These are phyloP conservation scores for Karstenula rhodostoma DNA, from an alignment of 2,329 filamentous ascomycete species.

Conservation along the genomic window DNA sequence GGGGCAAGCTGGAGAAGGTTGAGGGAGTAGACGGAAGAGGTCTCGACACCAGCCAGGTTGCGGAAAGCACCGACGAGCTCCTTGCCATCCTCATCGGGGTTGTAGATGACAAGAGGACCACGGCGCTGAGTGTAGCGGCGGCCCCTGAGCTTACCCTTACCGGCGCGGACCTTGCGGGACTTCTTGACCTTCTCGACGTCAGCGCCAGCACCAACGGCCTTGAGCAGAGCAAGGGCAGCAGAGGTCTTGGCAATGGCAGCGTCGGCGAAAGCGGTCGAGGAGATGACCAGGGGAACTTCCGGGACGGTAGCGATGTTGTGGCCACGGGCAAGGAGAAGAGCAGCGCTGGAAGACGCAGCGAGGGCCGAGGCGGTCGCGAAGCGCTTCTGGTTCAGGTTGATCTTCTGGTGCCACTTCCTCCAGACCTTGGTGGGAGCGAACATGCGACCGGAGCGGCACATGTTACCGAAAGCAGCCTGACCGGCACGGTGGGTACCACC, in stretches of 20 bases:
- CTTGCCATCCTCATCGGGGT: slow-evolving; percentile 93
- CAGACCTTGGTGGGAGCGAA: slow-evolving; percentile 99
- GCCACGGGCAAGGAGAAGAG: slow-evolving; percentile 94
- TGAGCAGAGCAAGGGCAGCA: slow-evolving; percentile 84
- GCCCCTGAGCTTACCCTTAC: slow-evolving; percentile 98
- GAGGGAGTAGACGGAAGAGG: slow-evolving; percentile 87
- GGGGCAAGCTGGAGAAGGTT: slow-evolving; percentile 99
- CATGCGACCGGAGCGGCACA: slow-evolving; percentile 99
- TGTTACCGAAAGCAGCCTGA: slow-evolving; percentile 99
- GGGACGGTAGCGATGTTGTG: slow-evolving; percentile 92
- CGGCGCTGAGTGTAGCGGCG: slow-evolving; percentile 97
- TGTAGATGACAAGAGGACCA: slow-evolving; percentile 97
- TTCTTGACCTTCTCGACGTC: slow-evolving; percentile 96
- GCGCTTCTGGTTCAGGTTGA: slow-evolving; percentile 98
- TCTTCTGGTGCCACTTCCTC: slow-evolving; percentile 99
- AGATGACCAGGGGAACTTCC: slow-evolving; percentile 96
- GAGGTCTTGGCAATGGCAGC: slow-evolving; percentile 87
- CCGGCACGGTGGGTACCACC: slow-evolving; percentile 99
- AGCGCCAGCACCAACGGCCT: slow-evolving; percentile 85
- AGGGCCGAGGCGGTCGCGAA: slow-evolving; percentile 98
- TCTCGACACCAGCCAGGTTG: slow-evolving; percentile 99
- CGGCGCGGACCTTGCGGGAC: slow-evolving; percentile 95
- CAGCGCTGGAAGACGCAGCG: slow-evolving; percentile 92
- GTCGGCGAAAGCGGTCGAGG: slow-evolving; percentile 86
- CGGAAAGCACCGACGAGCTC: slow-evolving; percentile 94